Evolutionary conservation across 257 asterid species (phyloP), one percentile per base, ranked within the genome.

Genomic region (Cruciata laevipes): DNA sequence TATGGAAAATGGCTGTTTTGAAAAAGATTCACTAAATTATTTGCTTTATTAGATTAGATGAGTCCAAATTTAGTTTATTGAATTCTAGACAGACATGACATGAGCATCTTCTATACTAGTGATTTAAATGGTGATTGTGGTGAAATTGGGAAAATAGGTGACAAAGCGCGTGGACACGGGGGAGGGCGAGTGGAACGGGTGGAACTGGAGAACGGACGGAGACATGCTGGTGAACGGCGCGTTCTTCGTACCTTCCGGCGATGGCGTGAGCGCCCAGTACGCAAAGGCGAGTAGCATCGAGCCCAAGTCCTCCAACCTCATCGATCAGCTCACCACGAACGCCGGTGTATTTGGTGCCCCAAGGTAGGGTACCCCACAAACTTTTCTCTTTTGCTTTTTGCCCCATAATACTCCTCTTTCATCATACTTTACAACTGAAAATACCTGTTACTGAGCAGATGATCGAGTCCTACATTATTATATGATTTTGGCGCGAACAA

Each of bases 201-300:
- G 97, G 96, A 91, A 88, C 63, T 91, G 97, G 97, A 88, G 93
- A 82, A 82, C 97, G 2, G 82, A 83, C 4, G 96, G 91, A 25
- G 97, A 91, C 74, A 52, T 83, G 65, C 4, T 91, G 86, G 89
- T 80, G 24, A 91, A 91, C 40, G 97, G 96, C n/a, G 97, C 97
- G 5, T 88, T 82, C 75, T 91, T 91, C 35, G 96, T 91, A 20
- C 87, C 95, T 27, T 91, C 97, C 0, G 97, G 96, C 9, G 88
- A 74, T 32, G 95, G 95, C 49, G 79, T 81, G 24, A 78, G 74
- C 40, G 30, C 77, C 76, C 86, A 82, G n/a, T 84, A 85, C 40
- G 75, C 74, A 7, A 56, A 71, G 71, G 85, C 84, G 40, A 59
- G 77, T 53, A 80, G 84, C 67, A 67, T 67, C 58, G 82, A 74